Conservation (phyloP, 1,284 basidiomycete genomes). For the Malassezia cuniculi region DNA sequence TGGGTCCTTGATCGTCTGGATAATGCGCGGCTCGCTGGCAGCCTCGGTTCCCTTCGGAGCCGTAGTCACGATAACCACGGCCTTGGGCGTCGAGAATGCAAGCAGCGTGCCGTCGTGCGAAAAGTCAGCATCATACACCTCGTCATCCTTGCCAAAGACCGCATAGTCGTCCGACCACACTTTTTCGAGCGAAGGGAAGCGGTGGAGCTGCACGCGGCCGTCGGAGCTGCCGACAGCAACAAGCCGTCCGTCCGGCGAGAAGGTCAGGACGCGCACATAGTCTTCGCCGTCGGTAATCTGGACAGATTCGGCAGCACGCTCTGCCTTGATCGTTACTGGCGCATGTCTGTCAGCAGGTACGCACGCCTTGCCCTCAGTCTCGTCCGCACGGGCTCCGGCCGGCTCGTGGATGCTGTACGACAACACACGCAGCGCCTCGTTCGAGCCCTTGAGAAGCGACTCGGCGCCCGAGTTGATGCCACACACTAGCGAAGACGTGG, state of each 20-base stretch:
- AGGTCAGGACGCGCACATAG: slow-evolving; percentile 23
- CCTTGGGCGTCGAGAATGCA: slow-evolving; percentile 25
- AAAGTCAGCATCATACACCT: slow-evolving; percentile 40
- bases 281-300: slow-evolving; percentile 27
- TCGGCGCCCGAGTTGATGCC: slow-evolving; percentile 32
- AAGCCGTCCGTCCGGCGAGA: slow-evolving; percentile 29
- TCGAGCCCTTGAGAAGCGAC: slow-evolving; percentile 17
- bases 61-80: slow-evolving; percentile 29
- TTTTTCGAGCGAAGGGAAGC: slow-evolving; percentile 25
- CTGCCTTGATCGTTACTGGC: slow-evolving; percentile 14
- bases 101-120: slow-evolving; percentile 31
- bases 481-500: slow-evolving; percentile 18
- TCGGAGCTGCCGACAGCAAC: slow-evolving; percentile 33
- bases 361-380: slow-evolving; percentile 2
- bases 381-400: slow-evolving; percentile 4
- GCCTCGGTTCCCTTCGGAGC: slow-evolving; percentile 11
- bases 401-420: slow-evolving; percentile 12
- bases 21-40: slow-evolving; percentile 3
- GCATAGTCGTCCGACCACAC: slow-evolving; percentile 19
- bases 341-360: neutral
- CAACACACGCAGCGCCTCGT: slow-evolving; percentile 31
- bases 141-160: slow-evolving; percentile 17
- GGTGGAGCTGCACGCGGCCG: slow-evolving; percentile 24
- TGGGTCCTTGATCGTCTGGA: slow-evolving; percentile 7
- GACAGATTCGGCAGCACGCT: slow-evolving; percentile 16